Evolutionary conservation across 192 early-diverging fungal genomes (phyloP), one percentile per base, ranked within the genome.

Genomic region (Coemansia sp.): DNA sequence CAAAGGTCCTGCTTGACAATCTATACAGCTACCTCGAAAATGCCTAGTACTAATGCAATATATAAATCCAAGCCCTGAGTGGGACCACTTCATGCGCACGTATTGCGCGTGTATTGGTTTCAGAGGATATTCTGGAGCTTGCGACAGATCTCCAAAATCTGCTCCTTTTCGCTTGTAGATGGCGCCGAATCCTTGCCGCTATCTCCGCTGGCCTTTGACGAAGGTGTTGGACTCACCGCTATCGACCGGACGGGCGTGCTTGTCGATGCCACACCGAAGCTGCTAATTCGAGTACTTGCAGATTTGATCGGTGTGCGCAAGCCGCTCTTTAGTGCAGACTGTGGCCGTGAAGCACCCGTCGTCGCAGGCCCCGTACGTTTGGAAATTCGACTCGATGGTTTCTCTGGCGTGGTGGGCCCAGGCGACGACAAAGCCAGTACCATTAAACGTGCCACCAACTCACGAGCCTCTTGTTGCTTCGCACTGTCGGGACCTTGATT

Each of bases 71-170:
- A 36, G 8, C 33, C 6, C 33, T 36, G 33, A 2, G 33, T 6
- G 10, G 33, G 33, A 10, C 10, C 33, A 36, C 31, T 25, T 33
- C 24, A 20, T 25, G 25, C 5, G 50, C 42, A n/a, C 36, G 23
- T 39, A 51, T 39, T 61, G 32, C 21, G 50, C 61, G 39, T 59
- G 60, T 36, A 36, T 36, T 11, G 33, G 33, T 36, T 36, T 36
- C 33, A 80, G 22, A 80, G 62, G 24, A 80, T 60, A 23, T 71
- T 36, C 54, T 80, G 78, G 22, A 80, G 62, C 69, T 75, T 67
- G 66, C 78, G 78, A 54, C 78, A 80, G 46, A 80, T 80, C 4
- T 80, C 78, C 58, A 80, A 51, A 4, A 80, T 71, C 66, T 75
- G 78, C 32, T 80, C 78, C 55, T 64, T 68, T 24, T 80, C 78